A percentile compares a stretch with the other conserved stretches of the same genome.
Conservation (phyloP, 169 alveolate genomes). For the Eimeria necatrix region DNA sequence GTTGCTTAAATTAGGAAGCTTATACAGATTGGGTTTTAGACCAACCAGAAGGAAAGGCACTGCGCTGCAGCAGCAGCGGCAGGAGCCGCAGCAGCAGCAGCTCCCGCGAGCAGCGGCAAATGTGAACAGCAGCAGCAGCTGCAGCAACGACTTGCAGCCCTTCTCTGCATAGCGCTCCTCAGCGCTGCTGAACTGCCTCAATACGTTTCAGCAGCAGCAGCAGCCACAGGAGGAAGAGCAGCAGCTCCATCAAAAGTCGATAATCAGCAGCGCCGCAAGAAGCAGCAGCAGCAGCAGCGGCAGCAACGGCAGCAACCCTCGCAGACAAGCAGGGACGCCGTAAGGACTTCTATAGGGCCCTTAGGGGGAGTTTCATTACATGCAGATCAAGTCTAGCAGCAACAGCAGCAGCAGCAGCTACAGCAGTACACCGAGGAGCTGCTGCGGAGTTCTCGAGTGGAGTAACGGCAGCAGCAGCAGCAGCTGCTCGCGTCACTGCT, state of each 20-base stretch:
- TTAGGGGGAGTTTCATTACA: too few relatives aligned
- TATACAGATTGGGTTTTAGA: too few relatives aligned
- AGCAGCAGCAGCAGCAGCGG: not conserved
- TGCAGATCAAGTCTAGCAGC: not conserved
- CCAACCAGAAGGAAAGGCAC: too few relatives aligned
- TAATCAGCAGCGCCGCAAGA: not conserved
- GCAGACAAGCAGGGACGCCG: not conserved
- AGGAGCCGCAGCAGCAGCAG: not conserved
- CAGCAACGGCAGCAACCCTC: not conserved
- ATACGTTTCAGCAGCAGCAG: not conserved
- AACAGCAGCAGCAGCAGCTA: not conserved
- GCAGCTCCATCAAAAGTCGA: not conserved
- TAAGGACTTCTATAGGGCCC: not conserved
- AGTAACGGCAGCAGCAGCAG: conserved; percentile 20
- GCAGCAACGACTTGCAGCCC: too few relatives aligned
- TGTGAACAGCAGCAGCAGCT: too few relatives aligned
- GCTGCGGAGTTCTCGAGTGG: not conserved
- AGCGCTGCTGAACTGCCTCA: too few relatives aligned
- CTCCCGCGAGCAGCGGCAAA: too few relatives aligned
- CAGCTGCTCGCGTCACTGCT: not conserved
- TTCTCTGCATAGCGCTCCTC: too few relatives aligned
- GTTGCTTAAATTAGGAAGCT: too few relatives aligned
- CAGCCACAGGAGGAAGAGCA: not conserved
- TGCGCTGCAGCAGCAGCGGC: not conserved
- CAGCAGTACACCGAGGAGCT: not conserved